A percentile compares a stretch with the other conserved stretches of the same genome.
Evolutionary conservation across 2,329 filamentous ascomycete species (phyloP).

Genomic region (Cordyceps cicadae): DNA sequence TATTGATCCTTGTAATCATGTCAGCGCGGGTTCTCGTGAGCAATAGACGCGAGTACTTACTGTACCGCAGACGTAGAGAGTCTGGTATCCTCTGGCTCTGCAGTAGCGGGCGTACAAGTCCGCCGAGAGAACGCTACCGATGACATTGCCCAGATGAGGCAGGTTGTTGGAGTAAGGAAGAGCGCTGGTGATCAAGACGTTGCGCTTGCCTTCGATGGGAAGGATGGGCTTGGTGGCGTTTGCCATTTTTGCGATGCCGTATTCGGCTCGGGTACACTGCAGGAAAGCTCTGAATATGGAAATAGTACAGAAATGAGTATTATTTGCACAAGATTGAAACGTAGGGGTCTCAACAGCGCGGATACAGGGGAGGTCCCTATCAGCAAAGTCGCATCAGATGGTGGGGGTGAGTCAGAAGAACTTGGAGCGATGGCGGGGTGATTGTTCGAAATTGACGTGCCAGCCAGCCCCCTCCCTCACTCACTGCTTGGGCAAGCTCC

Average conservation of each 20-base stretch:
- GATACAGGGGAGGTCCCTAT: background rate
- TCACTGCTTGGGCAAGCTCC: background rate
- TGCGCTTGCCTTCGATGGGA: slow-evolving; percentile 66
- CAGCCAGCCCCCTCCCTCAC: background rate
- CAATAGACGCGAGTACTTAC: slow-evolving; percentile 15
- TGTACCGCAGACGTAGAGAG: slow-evolving; percentile 75
- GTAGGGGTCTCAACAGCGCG: background rate
- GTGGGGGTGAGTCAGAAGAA: slow-evolving; percentile 12
- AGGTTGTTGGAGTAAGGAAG: slow-evolving; percentile 71
- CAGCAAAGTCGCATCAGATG: background rate
- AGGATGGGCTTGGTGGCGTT: slow-evolving; percentile 37
- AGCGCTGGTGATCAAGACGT: slow-evolving; percentile 86
- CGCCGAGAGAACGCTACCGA: slow-evolving; percentile 79
- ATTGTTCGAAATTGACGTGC: slow-evolving; percentile 5
- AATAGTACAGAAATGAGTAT: background rate
- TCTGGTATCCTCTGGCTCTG: slow-evolving; percentile 69
- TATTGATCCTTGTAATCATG: slow-evolving; percentile 62
- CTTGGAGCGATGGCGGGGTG: slow-evolving; percentile 10
- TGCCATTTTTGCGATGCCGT: slow-evolving; percentile 8
- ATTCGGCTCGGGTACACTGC: background rate
- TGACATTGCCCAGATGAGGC: slow-evolving; percentile 81
- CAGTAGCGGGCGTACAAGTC: slow-evolving; percentile 80
- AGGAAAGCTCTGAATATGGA: background rate
- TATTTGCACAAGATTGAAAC: background rate
- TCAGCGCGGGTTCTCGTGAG: background rate